Evolutionary conservation across 2,329 filamentous ascomycete genomes (phyloP).

Genomic region (Botryotinia convoluta): DNA sequence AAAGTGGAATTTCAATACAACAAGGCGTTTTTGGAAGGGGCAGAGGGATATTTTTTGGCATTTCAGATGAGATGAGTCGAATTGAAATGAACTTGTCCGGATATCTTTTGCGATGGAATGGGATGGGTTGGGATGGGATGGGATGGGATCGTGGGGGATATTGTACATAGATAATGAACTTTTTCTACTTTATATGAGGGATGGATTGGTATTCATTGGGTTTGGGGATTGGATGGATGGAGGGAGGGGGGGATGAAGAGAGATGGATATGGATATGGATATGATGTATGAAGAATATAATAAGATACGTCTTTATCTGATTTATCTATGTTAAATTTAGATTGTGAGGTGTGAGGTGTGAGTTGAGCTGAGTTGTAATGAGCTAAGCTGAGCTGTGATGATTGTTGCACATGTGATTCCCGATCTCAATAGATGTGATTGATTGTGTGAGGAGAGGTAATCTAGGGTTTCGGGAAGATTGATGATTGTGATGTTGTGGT

Average conservation of each 20-base stretch:
- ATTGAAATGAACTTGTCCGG: background rate
- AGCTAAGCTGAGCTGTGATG: too few species aligned
- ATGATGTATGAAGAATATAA: background rate
- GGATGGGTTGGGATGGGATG: background rate
- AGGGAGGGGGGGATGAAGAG: background rate
- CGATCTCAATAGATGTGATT: too few species aligned
- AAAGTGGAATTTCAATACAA: background rate
- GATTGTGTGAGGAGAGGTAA: too few species aligned
- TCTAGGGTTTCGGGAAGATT: too few species aligned
- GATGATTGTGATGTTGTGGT: background rate
- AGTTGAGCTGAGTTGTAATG: background rate
- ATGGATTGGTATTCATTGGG: background rate
- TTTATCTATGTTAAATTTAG: background rate
- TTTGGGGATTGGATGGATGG: background rate
- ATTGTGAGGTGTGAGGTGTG: background rate
- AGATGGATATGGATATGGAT: background rate
- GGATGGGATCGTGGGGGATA: background rate
- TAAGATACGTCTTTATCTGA: background rate
- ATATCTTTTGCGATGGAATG: background rate
- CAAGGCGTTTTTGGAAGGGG: background rate
- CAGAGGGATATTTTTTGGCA: background rate
- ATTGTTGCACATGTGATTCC: background rate
- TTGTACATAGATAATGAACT: slow-evolving; percentile 6
- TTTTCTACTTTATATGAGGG: background rate
- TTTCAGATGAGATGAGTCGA: background rate